Conservation (phyloP, 2,329 filamentous ascomycete species). For the Dothidotthia symphoricarpi region DNA sequence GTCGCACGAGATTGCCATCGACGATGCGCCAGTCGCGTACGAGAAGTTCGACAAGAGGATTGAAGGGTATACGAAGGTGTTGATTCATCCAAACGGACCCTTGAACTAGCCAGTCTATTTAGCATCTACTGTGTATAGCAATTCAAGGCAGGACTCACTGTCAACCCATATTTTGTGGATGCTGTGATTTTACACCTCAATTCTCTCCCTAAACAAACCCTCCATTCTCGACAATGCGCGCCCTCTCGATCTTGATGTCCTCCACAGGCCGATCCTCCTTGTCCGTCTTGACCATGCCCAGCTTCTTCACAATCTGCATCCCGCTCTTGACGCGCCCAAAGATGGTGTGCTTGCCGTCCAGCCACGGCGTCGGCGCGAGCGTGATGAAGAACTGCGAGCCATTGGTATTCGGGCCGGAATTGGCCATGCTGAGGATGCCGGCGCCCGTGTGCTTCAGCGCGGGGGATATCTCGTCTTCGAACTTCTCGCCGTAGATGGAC, state of each 20-base stretch:
- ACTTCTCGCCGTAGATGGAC: conserved; percentile 90
- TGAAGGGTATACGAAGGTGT: conserved; percentile 66
- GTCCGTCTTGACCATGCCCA: conserved; percentile 84
- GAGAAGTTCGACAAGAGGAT: conserved; percentile 65
- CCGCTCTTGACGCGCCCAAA: conserved; percentile 88
- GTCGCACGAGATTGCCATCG: conserved; percentile 62
- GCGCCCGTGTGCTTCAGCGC: conserved; percentile 87
- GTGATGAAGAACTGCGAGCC: conserved; percentile 97
- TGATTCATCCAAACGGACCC: conserved; percentile 62
- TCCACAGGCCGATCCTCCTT: conserved; percentile 76
- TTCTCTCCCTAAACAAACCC: conserved; percentile 41
- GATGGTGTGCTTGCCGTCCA: conserved; percentile 96
- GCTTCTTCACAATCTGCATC: conserved; percentile 77
- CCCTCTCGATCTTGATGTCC: conserved; percentile 75
- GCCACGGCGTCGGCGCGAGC: conserved; percentile 88
- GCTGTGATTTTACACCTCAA: background rate
- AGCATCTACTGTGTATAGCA: conserved; percentile 4
- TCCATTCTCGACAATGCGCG: conserved; percentile 65
- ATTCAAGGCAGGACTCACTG: conserved; percentile 2
- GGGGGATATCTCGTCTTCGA: conserved; percentile 83
- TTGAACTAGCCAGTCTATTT: conserved; percentile 17
- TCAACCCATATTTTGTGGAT: background rate
- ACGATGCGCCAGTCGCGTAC: conserved; percentile 61
- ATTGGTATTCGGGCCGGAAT: conserved; percentile 88
- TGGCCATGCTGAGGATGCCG: conserved; percentile 94